Conservation (phyloP, 140 eudicot species). For the Ambrosia hybrid region DNA sequence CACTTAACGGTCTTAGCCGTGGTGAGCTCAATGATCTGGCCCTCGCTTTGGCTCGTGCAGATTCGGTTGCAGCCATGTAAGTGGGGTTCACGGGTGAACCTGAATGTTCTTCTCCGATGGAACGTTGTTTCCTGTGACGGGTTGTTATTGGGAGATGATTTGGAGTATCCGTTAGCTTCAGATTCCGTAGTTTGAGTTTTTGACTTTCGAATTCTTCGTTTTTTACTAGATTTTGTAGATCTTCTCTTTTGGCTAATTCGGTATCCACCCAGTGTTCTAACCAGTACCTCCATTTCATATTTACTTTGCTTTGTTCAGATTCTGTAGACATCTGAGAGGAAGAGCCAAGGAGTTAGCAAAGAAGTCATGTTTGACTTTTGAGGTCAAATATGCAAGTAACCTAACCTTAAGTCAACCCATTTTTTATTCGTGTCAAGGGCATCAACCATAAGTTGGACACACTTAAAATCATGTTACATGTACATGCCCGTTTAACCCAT, state of each 20-base stretch:
- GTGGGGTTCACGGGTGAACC: conserved; percentile 62
- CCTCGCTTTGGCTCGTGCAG: conserved; percentile 66
- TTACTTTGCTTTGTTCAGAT: conserved; percentile 61
- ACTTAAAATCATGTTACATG: background rate
- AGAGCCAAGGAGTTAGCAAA: conserved; percentile 8
- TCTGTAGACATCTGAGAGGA: conserved; percentile 65
- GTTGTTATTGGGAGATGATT: conserved; percentile 37
- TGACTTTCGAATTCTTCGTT: conserved; percentile 44
- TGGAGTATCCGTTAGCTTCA: conserved; percentile 36
- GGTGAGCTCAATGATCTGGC: conserved; percentile 80
- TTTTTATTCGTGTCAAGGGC: background rate
- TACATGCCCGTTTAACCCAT: too few relatives aligned
- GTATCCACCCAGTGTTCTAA: conserved; percentile 79
- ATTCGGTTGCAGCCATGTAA: conserved; percentile 92
- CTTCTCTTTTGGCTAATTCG: conserved; percentile 54
- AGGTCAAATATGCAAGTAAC: background rate
- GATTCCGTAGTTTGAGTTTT: conserved; percentile 34
- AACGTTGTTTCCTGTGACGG: conserved; percentile 68
- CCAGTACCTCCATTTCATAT: conserved; percentile 66
- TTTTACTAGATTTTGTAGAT: conserved; percentile 34
- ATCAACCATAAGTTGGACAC: background rate
- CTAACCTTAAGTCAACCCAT: background rate
- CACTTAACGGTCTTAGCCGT: conserved; percentile 58
- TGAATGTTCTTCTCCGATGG: conserved; percentile 61
- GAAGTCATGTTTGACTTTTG: background rate